Conservation (phyloP, 768 basidiomycete species). For the Dictyophora rubrovolvata region DNA sequence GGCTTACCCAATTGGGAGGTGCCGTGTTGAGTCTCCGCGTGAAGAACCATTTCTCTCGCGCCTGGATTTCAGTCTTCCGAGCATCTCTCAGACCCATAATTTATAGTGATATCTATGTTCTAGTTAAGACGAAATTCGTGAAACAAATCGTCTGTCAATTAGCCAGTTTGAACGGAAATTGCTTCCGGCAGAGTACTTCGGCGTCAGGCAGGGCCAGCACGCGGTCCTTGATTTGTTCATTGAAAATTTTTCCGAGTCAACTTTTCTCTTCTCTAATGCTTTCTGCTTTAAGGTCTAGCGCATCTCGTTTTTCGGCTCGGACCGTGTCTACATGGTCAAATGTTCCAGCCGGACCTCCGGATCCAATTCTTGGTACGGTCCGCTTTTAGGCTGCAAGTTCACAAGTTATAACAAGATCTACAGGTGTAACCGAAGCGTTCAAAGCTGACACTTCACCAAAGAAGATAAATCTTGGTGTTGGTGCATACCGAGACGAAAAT, state of each 20-base stretch:
- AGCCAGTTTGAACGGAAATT: not conserved
- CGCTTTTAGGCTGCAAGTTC: not conserved
- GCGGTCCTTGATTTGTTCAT: not conserved
- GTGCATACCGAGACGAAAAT: conserved; percentile 86
- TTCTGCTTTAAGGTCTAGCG: conserved; percentile 18
- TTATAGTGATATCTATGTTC: too few species aligned
- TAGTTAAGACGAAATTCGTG: too few species aligned
- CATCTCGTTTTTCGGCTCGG: conserved; percentile 23
- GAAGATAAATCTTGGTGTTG: conserved; percentile 97
- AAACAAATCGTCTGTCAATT: too few species aligned
- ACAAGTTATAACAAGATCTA: conserved; percentile 9
- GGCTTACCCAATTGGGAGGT: not conserved
- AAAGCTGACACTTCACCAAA: conserved; percentile 86
- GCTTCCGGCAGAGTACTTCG: not conserved
- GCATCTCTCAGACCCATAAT: not conserved
- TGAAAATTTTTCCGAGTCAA: not conserved
- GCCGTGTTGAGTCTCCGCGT: not conserved
- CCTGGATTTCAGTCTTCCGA: not conserved
- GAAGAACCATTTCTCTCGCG: not conserved
- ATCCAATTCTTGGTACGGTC: conserved; percentile 76
- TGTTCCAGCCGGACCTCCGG: conserved; percentile 83
- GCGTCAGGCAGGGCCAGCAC: not conserved
- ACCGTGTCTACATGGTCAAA: conserved; percentile 67
- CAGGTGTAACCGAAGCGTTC: conserved; percentile 90
- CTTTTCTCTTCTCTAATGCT: conserved; percentile 5